Base-by-base conservation (phyloP, 176 grass and related monocot species). In the Hyparrhenia diplandra region DNA sequence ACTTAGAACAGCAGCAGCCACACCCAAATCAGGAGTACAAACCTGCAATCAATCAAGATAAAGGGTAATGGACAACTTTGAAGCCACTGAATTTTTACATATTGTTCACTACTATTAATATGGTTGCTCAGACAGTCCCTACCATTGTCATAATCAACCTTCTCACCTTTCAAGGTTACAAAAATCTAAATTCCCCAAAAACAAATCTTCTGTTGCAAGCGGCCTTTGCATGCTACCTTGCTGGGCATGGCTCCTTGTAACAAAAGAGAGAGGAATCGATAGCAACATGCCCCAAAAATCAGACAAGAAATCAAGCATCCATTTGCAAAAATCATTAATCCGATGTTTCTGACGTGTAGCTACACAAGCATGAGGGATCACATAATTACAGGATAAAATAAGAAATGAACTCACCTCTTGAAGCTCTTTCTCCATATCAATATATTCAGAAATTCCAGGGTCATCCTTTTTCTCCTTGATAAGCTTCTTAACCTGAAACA, bases 361-460 rank as follows among this genome's bases (percentile, higher is more conserved):
- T 58, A 46, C 13, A 84, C 30, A 8, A 71, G 46, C 60, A 77
- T 27, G 41, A 65, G 28, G 57, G 61, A 43, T 52, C 71, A 70
- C 67, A 74, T n/a, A n/a, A n/a, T 47, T 41, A 74, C 67, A 75
- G 1, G 7, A 59, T 46, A 84, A 14, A 82, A 80, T 32, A 61
- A 62, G 43, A 37, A 73, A 35, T 47, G 31, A 63, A 84, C 89
- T 93, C 65, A 91, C 94, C 88, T 93, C 94, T 80, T 97, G 80
- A 82, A 97, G 94, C 65, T 97, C 94, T 91, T n/a, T 97, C 76
- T 97, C 91, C 94, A 97, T 97, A 76, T 93, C 94, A 77, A 83
- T 68, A 87, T 93, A 97, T 85, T 97, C 94, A 77, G 86, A 89
- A 65, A 93, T 93, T 84, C 77, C 88, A 80, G 83, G 77, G 6